A percentile compares a stretch with the other conserved stretches of the same genome.
phyloP scores from a whole-genome alignment of 495 filamentous ascomycete genomes.

The Cercophora samala region DNA sequence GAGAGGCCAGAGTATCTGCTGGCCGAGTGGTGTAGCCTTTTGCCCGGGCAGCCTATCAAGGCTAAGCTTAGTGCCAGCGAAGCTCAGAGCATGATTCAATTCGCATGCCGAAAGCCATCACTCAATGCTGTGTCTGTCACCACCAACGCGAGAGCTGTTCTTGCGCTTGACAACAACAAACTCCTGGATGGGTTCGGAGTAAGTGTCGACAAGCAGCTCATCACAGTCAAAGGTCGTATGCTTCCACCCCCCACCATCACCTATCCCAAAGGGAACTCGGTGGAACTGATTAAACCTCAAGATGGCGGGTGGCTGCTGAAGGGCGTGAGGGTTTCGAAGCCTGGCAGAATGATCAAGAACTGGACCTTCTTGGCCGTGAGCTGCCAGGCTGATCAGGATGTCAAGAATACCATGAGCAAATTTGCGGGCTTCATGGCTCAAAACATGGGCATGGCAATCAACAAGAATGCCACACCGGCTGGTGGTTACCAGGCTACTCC shows the following conservation, averaged over 20 bases:
- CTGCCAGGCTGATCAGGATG: neutral
- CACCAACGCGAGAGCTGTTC: conserved; percentile 45
- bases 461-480: conserved; percentile 1
- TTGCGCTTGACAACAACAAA: conserved; percentile 37
- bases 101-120: conserved; percentile 63
- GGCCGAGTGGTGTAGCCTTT: conserved; percentile 60
- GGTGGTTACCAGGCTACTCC: neutral
- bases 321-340: conserved; percentile 29
- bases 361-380: conserved; percentile 34
- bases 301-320: conserved; percentile 44
- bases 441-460: conserved; percentile 33
- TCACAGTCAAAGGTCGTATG: conserved; percentile 64
- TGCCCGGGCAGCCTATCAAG: conserved; percentile 62
- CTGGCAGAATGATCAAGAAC: conserved; percentile 29
- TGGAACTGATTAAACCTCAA: conserved; percentile 11
- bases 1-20: conserved; percentile 62
- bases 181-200: conserved; percentile 53
- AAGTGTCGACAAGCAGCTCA: conserved; percentile 48
- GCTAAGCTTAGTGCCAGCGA: conserved; percentile 55
- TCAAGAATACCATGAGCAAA: conserved; percentile 31
- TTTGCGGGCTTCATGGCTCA: conserved; percentile 37
- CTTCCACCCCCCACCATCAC: conserved; percentile 52
- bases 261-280: conserved; percentile 41
- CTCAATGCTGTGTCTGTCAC: conserved; percentile 66
- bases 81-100: conserved; percentile 61